Conservation (phyloP, 306 rosid species). For the Lablab purpureus region DNA sequence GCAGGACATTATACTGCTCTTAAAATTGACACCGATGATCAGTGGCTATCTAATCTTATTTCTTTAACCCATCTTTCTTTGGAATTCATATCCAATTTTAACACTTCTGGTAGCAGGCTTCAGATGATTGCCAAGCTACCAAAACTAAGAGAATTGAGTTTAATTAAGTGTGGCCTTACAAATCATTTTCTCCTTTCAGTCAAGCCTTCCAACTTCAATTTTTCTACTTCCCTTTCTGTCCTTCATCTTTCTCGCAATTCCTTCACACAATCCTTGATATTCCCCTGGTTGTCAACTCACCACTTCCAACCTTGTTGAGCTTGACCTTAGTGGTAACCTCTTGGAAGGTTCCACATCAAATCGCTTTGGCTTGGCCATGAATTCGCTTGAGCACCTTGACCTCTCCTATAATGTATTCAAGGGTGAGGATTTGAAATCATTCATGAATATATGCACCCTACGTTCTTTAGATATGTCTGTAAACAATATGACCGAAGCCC, state of each 20-base stretch:
- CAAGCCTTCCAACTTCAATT: background rate
- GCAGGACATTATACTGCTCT: background rate
- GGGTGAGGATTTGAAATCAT: too few relatives aligned
- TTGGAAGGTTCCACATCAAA: background rate
- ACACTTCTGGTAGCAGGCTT: background rate
- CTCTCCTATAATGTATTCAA: too few relatives aligned
- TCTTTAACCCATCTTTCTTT: constrained; percentile 45
- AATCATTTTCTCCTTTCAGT: background rate
- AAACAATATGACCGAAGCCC: too few relatives aligned
- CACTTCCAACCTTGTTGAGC: constrained; percentile 31
- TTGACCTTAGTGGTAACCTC: background rate
- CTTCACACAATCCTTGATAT: constrained; percentile 29
- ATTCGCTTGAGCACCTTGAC: background rate
- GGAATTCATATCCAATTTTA: background rate
- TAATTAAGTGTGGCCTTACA: constrained; percentile 3
- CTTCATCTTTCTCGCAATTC: background rate
- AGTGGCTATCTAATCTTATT: constrained; percentile 46
- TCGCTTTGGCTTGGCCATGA: constrained; percentile 8
- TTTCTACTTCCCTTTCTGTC: constrained; percentile 31
- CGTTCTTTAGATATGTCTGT: too few relatives aligned
- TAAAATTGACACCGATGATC: background rate
- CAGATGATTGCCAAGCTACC: constrained; percentile 24
- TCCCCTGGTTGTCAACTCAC: constrained; percentile 38
- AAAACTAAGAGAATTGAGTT: background rate
- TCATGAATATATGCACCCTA: too few relatives aligned